These are phyloP conservation scores for Rhodamnia argentea DNA, from an alignment of 345 rosid genomes.

Conservation along the genomic window DNA sequence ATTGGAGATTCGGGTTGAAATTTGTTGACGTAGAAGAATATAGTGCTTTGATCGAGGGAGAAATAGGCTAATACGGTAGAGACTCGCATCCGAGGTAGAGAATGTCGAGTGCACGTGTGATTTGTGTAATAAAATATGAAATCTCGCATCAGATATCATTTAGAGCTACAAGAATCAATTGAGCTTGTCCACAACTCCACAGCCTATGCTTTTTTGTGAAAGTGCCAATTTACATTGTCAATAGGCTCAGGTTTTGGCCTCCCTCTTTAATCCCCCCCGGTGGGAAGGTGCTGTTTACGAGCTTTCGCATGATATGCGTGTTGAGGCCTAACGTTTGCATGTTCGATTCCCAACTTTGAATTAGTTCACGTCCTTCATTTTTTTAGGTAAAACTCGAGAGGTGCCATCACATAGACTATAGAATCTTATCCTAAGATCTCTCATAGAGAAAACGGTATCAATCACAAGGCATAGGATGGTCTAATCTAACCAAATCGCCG, in stretches of 20 bases:
- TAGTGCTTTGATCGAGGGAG: neutral
- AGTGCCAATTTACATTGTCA: too few species aligned
- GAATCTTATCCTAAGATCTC: neutral
- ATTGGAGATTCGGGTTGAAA: neutral
- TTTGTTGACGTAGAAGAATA: neutral
- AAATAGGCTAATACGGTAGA: neutral
- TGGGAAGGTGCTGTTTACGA: neutral
- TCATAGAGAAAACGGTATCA: neutral
- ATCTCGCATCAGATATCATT: fast-evolving
- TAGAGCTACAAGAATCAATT: neutral
- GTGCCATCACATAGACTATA: neutral
- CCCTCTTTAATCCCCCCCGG: neutral
- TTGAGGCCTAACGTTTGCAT: too few species aligned
- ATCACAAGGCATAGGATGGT: neutral
- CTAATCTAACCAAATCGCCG: neutral
- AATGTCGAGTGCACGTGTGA: neutral
- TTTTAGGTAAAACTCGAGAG: neutral
- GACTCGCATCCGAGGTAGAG: fast-evolving
- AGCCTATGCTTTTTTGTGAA: neutral
- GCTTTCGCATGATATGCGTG: neutral
- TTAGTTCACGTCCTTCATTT: neutral
- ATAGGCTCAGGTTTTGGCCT: neutral
- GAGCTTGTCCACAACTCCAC: neutral
- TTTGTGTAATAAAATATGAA: neutral
- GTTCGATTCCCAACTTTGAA: neutral